phyloP scores from a whole-genome alignment of 2,329 filamentous ascomycete genomes.

The Talaromyces sp. region DNA sequence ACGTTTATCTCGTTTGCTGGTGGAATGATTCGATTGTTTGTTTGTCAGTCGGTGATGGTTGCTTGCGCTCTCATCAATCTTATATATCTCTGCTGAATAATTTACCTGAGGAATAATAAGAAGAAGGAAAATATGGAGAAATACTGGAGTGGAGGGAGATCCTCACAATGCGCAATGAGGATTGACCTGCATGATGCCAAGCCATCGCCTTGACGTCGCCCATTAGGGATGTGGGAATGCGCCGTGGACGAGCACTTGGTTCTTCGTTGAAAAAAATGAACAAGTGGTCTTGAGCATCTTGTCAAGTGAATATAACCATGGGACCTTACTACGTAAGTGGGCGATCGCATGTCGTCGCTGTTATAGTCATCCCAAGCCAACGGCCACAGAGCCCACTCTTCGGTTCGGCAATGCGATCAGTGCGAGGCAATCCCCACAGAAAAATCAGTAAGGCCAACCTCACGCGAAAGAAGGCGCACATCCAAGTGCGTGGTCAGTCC shows the following conservation, averaged over 20 bases:
- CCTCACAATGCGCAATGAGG: background rate
- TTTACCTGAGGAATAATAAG: background rate
- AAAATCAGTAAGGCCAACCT: background rate
- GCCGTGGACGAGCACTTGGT: background rate
- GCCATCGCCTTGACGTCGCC: background rate
- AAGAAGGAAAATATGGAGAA: background rate
- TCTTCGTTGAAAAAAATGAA: too few species aligned
- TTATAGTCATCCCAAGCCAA: background rate
- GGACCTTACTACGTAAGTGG: too few species aligned
- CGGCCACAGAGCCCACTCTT: background rate
- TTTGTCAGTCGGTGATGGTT: too few species aligned
- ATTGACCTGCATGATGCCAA: constrained; percentile 6
- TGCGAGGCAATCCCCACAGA: background rate
- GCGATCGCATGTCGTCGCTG: too few species aligned
- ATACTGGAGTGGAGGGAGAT: background rate
- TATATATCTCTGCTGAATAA: background rate
- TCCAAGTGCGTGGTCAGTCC: background rate
- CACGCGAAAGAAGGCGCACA: background rate
- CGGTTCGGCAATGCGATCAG: background rate
- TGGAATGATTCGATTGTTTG: background rate
- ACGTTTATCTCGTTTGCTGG: background rate
- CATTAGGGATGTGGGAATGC: background rate
- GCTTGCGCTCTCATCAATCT: too few species aligned
- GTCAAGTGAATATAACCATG: too few species aligned
- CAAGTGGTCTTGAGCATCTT: too few species aligned